phyloP scores from a whole-genome alignment of 164 flowering plant genomes.

The Euptelea pleiosperma region DNA sequence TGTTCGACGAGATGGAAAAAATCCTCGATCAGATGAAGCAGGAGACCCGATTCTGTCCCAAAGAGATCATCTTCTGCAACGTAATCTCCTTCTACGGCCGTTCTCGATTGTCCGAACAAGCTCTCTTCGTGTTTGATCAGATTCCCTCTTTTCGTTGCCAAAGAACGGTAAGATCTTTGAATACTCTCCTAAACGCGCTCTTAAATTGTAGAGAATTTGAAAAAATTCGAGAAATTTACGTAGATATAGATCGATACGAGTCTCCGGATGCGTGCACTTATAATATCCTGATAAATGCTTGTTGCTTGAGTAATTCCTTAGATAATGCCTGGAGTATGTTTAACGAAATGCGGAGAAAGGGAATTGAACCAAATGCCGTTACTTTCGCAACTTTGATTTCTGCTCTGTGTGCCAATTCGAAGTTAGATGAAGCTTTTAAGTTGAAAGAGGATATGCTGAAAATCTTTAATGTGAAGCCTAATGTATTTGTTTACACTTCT shows the following conservation, averaged over 20 bases:
- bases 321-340: conserved; percentile 51
- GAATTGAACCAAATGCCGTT: conserved; percentile 43
- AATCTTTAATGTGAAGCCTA: conserved; percentile 35
- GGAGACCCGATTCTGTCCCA: conserved; percentile 46
- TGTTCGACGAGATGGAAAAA: conserved; percentile 64
- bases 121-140: conserved; percentile 42
- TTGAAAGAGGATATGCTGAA: conserved; percentile 54
- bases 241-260: conserved; percentile 22
- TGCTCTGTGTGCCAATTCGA: conserved; percentile 38
- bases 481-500: conserved; percentile 40
- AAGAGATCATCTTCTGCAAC: conserved; percentile 59
- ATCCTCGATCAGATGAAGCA: conserved; percentile 46
- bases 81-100: conserved; percentile 58
- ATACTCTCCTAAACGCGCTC: conserved; percentile 49
- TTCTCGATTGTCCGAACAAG: conserved; percentile 37
- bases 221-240: conserved; percentile 36
- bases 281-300: conserved; percentile 63
- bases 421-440: conserved; percentile 48
- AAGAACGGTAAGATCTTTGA: conserved; percentile 53
- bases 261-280: conserved; percentile 63
- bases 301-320: conserved; percentile 25
- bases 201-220: conserved; percentile 43
- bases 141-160: conserved; percentile 53
- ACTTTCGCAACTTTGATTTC: conserved; percentile 61
- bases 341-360: conserved; percentile 56